A percentile compares a stretch with the other conserved stretches of the same genome.
Conservation (phyloP, 108 stramenopile genomes). For the Cylindrotheca fusiformis region DNA sequence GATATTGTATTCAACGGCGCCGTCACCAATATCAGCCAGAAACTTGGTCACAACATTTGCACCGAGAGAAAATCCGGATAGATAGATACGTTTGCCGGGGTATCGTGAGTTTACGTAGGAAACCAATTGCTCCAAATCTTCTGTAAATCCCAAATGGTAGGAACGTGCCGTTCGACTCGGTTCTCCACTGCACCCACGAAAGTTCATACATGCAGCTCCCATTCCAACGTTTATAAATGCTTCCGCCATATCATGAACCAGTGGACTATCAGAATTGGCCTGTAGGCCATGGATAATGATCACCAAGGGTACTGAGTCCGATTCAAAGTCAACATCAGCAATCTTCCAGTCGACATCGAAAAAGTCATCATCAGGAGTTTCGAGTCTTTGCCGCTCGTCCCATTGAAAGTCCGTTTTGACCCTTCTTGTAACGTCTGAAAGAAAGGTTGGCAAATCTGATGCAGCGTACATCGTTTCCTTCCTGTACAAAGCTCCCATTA, state of each 20-base stretch:
- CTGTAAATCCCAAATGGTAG: conserved; percentile 92
- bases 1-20: conserved; percentile 47
- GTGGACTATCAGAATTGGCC: conserved; percentile 57
- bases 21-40: conserved; percentile 71
- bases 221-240: conserved; percentile 49
- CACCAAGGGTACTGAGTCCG: conserved; percentile 29
- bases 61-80: conserved; percentile 88
- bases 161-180: conserved; percentile 25
- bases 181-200: conserved; percentile 78
- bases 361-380: conserved; percentile 64
- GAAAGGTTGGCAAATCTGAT: not conserved
- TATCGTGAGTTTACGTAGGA: conserved; percentile 9
- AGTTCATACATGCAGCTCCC: conserved; percentile 77
- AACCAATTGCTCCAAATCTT: conserved; percentile 66
- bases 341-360: conserved; percentile 67
- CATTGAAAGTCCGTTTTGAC: conserved; percentile 30
- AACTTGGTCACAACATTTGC: conserved; percentile 86
- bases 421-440: not conserved
- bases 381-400: conserved; percentile 37
- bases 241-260: conserved; percentile 53
- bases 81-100: conserved; percentile 39
- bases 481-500: conserved; percentile 52
- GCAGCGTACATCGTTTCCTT: conserved; percentile 22
- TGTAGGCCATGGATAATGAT: conserved; percentile 77
- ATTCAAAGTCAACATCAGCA: not conserved